Conservation (phyloP, 2,329 filamentous ascomycete genomes). For the Paraphaeosphaeria sporulosa region DNA sequence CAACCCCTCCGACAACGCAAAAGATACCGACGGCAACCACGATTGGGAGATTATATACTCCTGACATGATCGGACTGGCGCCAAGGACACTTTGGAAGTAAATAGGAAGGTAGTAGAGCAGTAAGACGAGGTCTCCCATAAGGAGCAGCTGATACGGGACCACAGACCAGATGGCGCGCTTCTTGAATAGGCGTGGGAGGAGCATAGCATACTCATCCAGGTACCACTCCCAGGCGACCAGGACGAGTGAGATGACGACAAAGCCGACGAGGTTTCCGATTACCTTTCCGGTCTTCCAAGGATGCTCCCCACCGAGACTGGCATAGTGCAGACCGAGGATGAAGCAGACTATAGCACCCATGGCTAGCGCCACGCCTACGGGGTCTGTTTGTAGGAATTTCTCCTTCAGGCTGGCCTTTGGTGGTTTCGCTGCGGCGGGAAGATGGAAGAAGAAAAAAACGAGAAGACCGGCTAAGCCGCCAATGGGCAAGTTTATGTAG, state of each 20-base stretch:
- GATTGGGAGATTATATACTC: conserved; percentile 54
- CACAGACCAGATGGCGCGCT: conserved; percentile 46
- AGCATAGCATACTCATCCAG: conserved; percentile 53
- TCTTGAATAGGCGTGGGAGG: conserved; percentile 47
- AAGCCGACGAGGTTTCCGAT: conserved; percentile 57
- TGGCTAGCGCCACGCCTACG: conserved; percentile 51
- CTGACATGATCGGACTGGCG: conserved; percentile 45
- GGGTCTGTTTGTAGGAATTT: conserved; percentile 57
- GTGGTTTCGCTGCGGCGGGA: conserved; percentile 36
- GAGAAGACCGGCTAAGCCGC: conserved; percentile 47
- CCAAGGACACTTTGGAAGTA: conserved; percentile 63
- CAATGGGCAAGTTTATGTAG: conserved; percentile 58
- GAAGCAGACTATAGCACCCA: conserved; percentile 51
- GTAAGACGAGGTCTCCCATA: conserved; percentile 18
- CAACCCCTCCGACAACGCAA: conserved; percentile 23
- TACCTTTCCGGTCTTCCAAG: conserved; percentile 47
- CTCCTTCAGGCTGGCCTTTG: conserved; percentile 36
- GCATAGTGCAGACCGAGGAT: conserved; percentile 58
- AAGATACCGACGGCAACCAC: conserved; percentile 44
- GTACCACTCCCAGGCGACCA: conserved; percentile 47
- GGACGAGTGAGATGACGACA: conserved; percentile 44
- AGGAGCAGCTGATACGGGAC: conserved; percentile 48
- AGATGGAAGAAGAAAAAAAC: conserved; percentile 52
- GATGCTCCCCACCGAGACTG: conserved; percentile 32
- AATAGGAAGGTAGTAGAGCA: conserved; percentile 59